Evolutionary conservation across 805 yeast genomes (phyloP).

Genomic region (Yamadazyma akitaensis): DNA sequence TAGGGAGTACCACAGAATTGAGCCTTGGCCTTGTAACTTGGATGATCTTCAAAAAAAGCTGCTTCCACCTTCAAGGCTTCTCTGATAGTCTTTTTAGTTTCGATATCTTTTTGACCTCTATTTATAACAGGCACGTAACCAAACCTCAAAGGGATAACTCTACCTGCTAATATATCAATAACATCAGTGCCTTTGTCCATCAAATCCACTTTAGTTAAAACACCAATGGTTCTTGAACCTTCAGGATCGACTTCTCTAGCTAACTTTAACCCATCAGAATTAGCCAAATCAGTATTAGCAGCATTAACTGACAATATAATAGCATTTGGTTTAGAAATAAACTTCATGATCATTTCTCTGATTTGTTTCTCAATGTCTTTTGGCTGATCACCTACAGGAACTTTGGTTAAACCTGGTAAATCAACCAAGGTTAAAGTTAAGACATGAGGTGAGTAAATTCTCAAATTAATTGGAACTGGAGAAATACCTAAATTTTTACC

Average conservation of each 20-base stretch:
- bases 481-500: slow-evolving; percentile 86
- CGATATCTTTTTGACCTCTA: slow-evolving; percentile 96
- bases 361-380: slow-evolving; percentile 94
- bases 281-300: slow-evolving; percentile 95
- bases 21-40: slow-evolving; percentile 88
- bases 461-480: slow-evolving; percentile 85
- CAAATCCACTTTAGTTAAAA: slow-evolving; percentile 89
- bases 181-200: slow-evolving; percentile 99
- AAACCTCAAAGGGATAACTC: slow-evolving; percentile 90
- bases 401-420: slow-evolving; percentile 95
- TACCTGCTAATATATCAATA: slow-evolving; percentile 88
- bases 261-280: slow-evolving; percentile 91
- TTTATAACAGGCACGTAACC: slow-evolving; percentile 97
- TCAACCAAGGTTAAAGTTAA: slow-evolving; percentile 92
- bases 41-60: slow-evolving; percentile 79
- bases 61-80: slow-evolving; percentile 82
- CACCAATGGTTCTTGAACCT: slow-evolving; percentile 95
- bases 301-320: slow-evolving; percentile 92
- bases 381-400: slow-evolving; percentile 99
- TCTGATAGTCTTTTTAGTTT: slow-evolving; percentile 79
- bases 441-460: slow-evolving; percentile 92
- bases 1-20: slow-evolving; percentile 99
- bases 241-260: slow-evolving; percentile 98
- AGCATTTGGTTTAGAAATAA: slow-evolving; percentile 92
- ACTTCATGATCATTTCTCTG: slow-evolving; percentile 87